These are phyloP conservation scores for Epichloe coenophiala DNA, from an alignment of 2,329 filamentous ascomycete genomes.

Conservation along the genomic window DNA sequence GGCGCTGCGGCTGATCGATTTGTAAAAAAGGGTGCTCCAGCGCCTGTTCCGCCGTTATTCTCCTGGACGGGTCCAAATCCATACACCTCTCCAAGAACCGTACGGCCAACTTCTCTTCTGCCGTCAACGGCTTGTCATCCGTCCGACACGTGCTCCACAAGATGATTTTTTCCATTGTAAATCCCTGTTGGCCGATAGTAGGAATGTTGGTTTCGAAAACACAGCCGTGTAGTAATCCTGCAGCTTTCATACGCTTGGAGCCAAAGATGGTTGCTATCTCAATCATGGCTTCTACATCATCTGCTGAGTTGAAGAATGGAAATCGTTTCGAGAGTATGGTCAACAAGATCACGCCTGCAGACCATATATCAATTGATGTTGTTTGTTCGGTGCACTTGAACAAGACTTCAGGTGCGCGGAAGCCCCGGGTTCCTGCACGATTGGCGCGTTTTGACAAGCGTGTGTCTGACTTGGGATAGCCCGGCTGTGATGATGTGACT, in stretches of 20 bases:
- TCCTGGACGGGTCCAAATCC: conserved; percentile 59
- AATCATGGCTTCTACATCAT: conserved; percentile 94
- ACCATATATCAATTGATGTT: conserved; percentile 93
- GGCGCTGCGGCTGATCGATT: conserved; percentile 15
- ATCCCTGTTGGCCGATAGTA: conserved; percentile 74
- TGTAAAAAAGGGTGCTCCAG: conserved; percentile 62
- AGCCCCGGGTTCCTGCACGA: conserved; percentile 85
- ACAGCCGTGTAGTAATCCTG: conserved; percentile 74
- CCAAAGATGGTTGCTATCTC: conserved; percentile 96
- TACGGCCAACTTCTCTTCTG: conserved; percentile 60
- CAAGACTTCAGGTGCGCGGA: conserved; percentile 89
- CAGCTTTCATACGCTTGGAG: conserved; percentile 65
- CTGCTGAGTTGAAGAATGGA: conserved; percentile 97
- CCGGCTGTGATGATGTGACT: conserved; percentile 37
- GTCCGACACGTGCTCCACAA: conserved; percentile 83
- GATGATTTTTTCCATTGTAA: conserved; percentile 84
- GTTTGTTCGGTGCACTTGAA: conserved; percentile 96
- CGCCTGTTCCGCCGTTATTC: conserved; percentile 65
- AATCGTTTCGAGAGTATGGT: conserved; percentile 87
- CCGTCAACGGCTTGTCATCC: conserved; percentile 40
- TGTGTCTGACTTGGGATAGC: conserved; percentile 82
- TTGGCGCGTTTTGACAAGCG: conserved; percentile 84
- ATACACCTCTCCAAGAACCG: conserved; percentile 59
- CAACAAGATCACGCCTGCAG: conserved; percentile 89
- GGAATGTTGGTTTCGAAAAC: conserved; percentile 89